Evolutionary conservation across 2,329 filamentous ascomycete genomes (phyloP).

Genomic region (Xylariaceae sp.): DNA sequence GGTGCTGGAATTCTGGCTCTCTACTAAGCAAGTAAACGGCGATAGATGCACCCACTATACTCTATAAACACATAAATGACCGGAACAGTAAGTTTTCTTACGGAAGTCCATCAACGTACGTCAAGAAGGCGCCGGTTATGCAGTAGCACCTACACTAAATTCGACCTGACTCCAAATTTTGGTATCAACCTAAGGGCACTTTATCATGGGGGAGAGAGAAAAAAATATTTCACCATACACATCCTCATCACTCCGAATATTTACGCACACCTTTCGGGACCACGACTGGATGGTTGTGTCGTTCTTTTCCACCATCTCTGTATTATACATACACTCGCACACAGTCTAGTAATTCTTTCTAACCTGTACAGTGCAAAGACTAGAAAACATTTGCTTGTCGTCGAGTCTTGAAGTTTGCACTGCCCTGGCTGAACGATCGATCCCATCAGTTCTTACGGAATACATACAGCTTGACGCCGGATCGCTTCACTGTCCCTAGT

Average conservation of each 20-base stretch:
- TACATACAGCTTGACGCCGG: slow-evolving; percentile 1
- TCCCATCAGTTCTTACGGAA: slow-evolving; percentile 3
- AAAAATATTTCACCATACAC: slow-evolving; percentile 20
- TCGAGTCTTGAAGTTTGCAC: slow-evolving; percentile 18
- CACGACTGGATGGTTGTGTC: slow-evolving; percentile 24
- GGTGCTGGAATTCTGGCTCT: neutral
- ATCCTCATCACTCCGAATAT: slow-evolving; percentile 3
- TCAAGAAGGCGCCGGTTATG: slow-evolving; percentile 29
- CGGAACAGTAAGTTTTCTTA: neutral
- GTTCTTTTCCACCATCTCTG: slow-evolving; percentile 26
- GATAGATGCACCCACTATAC: slow-evolving; percentile 17
- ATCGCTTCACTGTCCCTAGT: slow-evolving; percentile 12
- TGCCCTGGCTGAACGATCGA: slow-evolving; percentile 21
- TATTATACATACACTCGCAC: slow-evolving; percentile 27
- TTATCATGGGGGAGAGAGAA: slow-evolving; percentile 6
- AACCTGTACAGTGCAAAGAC: slow-evolving; percentile 10
- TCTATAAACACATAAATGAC: neutral
- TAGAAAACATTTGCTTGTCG: slow-evolving; percentile 18
- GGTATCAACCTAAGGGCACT: slow-evolving; percentile 1
- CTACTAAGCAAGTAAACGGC: slow-evolving; percentile 15
- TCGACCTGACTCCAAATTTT: slow-evolving; percentile 5
- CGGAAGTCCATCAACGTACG: neutral
- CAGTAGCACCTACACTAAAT: neutral
- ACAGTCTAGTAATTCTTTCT: slow-evolving; percentile 23
- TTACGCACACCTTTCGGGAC: slow-evolving; percentile 5